Evolutionary conservation across 1,284 basidiomycete genomes (phyloP), one percentile per base, ranked within the genome.

Genomic region (Clitocybe nebularis): DNA sequence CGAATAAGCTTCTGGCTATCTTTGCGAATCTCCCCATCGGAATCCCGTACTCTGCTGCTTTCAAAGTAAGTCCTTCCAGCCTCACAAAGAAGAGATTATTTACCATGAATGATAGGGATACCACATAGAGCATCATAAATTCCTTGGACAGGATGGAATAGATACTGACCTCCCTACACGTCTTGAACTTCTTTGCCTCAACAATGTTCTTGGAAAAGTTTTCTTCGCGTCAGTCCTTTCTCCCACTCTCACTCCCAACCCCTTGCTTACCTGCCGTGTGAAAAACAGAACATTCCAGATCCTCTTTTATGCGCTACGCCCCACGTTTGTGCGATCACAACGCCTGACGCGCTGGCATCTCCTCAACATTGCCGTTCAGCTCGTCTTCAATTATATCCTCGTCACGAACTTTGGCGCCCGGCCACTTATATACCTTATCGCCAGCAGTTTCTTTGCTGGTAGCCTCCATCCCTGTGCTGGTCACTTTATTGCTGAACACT

Each of bases 401-500:
- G 71, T 90, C 45, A 64, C 66, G 33, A 63, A 59, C n/a, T 73
- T 79, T 46, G 90, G 90, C 26, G 48, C 64, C 25, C 67, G 69
- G n/a, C 75, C 90, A 3, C 59, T 94, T 37, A 63, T 90, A 29
- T 99, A 99, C 68, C 73, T 99, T 48, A 59, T 99, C 43, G 71
- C 88, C 57, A 88, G 83, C 47, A 89, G 84, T 57, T 96, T 98
- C 76, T 93, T 98, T 57, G 95, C 95, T 4, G 95, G 95, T 0
- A 92, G 87, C 53, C 65, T 98, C 22, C 95, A 99, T 60, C 96
- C 96, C 0, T 89, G 89, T 55, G 94, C 94, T 0, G 95, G 90
- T 1, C 95, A 99, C 68, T 99, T 99, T 58, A 97, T 98, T 52
- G 93, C 93, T 3, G 93, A 97, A 66, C 93, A 96, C 63, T 95